Conservation (phyloP, 768 basidiomycete species). For the Auricularia cornea region DNA sequence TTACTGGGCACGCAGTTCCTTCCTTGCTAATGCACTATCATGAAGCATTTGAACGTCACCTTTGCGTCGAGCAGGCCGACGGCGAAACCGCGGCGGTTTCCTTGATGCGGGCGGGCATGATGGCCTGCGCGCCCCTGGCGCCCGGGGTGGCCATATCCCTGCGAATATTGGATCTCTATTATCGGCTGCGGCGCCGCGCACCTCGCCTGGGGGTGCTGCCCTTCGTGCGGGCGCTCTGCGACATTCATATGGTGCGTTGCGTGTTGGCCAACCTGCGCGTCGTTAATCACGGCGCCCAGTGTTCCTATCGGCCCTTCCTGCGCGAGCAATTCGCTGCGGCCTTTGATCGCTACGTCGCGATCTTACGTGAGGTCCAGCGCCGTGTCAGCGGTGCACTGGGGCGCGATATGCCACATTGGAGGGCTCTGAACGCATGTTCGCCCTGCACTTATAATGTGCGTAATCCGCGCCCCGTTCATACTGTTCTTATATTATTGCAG, state of each 20-base stretch:
- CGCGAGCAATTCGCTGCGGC: conserved; percentile 5
- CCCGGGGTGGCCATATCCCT: not conserved
- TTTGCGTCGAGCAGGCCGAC: not conserved
- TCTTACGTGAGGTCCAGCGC: not conserved
- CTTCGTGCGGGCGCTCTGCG: not conserved
- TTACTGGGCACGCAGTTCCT: no score
- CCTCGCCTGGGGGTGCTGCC: not conserved
- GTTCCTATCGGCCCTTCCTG: not conserved
- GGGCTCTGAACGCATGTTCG: conserved; percentile 6
- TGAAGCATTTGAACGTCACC: no score
- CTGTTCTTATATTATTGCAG: not conserved
- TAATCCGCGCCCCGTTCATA: not conserved
- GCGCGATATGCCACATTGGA: conserved; percentile 8
- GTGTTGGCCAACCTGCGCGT: not conserved
- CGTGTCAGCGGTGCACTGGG: conserved; percentile 7
- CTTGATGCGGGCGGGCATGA: not conserved
- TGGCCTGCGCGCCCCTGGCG: not conserved
- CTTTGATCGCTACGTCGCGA: conserved; percentile 8
- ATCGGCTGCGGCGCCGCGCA: not conserved
- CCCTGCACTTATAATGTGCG: conserved; percentile 4
- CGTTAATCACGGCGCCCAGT: not conserved
- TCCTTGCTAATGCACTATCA: no score
- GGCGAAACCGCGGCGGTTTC: no score
- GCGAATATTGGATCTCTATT: not conserved
- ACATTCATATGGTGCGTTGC: not conserved